Percentiles rank a stretch among this genome's conserved stretches.
phyloP scores from a whole-genome alignment of 768 basidiomycete species.

The Lactifluus rugatus region DNA sequence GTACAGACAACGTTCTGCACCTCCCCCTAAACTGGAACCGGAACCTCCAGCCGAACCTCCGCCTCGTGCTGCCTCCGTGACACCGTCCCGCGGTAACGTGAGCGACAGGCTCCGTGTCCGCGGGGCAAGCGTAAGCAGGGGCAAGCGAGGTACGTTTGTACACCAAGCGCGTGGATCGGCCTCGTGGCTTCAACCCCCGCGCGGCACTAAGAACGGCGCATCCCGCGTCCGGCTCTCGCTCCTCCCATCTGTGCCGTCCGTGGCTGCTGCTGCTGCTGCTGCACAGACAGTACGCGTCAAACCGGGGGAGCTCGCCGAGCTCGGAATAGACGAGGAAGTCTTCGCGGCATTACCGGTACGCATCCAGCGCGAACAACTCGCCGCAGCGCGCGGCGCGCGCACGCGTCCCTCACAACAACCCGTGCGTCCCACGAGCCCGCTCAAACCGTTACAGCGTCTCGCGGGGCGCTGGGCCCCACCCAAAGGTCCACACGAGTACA shows the following conservation, averaged over 20 bases:
- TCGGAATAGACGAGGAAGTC: slow-evolving; percentile 68
- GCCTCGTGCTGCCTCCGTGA: slow-evolving; percentile 1
- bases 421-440: slow-evolving; percentile 18
- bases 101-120: slow-evolving; percentile 4
- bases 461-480: slow-evolving; percentile 23
- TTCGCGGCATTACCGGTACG: slow-evolving; percentile 54
- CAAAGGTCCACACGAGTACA: slow-evolving; percentile 29
- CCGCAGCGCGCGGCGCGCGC: slow-evolving; percentile 44
- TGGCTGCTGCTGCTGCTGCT: background rate
- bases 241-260: slow-evolving; percentile 26
- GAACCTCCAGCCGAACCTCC: slow-evolving; percentile 7
- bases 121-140: slow-evolving; percentile 7
- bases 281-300: slow-evolving; percentile 32
- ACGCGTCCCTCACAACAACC: slow-evolving; percentile 11
- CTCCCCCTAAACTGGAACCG: slow-evolving; percentile 29
- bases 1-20: slow-evolving; percentile 50
- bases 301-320: slow-evolving; percentile 46
- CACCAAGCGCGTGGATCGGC: background rate
- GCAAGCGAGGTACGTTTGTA: background rate
- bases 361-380: slow-evolving; percentile 66
- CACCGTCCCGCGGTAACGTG: background rate
- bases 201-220: slow-evolving; percentile 21
- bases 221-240: slow-evolving; percentile 30
- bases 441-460: slow-evolving; percentile 46
- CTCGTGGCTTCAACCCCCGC: background rate